Evolutionary conservation across 495 filamentous ascomycete species (phyloP).

Genomic region (Penicillium coprophilum): DNA sequence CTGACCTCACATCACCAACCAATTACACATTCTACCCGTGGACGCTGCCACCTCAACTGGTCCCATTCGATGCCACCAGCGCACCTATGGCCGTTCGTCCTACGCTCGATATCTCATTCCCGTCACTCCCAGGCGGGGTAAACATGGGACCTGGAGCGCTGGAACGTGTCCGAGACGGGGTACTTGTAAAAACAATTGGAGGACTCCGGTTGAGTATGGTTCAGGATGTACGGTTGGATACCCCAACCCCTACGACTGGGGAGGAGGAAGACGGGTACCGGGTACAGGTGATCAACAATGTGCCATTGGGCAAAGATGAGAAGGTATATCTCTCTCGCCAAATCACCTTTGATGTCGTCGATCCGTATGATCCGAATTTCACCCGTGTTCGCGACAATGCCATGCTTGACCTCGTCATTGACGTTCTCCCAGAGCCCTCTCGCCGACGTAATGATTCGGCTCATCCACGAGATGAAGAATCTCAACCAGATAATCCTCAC

Average conservation of each 20-base stretch:
- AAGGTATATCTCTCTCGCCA: conserved; percentile 79
- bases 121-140: conserved; percentile 58
- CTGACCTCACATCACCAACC: conserved; percentile 60
- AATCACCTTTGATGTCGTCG: conserved; percentile 67
- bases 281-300: conserved; percentile 74
- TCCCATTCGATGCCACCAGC: conserved; percentile 73
- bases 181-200: conserved; percentile 74
- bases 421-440: conserved; percentile 48
- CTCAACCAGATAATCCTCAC: conserved; percentile 25
- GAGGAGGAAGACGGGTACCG: conserved; percentile 53
- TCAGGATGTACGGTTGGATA: conserved; percentile 54
- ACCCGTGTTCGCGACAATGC: conserved; percentile 70
- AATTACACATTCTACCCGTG: conserved; percentile 91
- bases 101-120: conserved; percentile 80
- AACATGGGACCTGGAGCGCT: conserved; percentile 51
- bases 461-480: conserved; percentile 33
- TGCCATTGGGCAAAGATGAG: conserved; percentile 85
- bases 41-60: conserved; percentile 74
- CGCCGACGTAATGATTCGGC: conserved; percentile 42
- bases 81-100: conserved; percentile 58
- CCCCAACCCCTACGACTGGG: conserved; percentile 29
- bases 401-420: conserved; percentile 69
- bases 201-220: conserved; percentile 79
- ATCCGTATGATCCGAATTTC: conserved; percentile 78
- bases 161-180: conserved; percentile 67